Percentiles rank a stretch among this genome's conserved stretches.
Evolutionary conservation across 2,329 filamentous ascomycete species (phyloP).

Genomic region (Daldinia eschscholtzii): DNA sequence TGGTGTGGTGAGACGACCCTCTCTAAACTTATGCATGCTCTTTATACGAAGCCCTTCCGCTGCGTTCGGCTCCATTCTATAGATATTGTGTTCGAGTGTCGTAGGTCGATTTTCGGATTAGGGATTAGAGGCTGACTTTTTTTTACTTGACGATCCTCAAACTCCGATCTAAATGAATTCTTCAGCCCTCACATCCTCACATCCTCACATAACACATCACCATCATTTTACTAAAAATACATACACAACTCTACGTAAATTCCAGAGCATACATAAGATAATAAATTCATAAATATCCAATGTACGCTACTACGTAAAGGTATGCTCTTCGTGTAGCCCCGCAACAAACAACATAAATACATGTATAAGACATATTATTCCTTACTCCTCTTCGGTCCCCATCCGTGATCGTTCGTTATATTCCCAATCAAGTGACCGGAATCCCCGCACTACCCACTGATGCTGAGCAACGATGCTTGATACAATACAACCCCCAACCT

Average conservation of each 20-base stretch:
- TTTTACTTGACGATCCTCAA: constrained; percentile 5
- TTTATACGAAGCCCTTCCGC: constrained; percentile 22
- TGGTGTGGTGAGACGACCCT: constrained; percentile 33
- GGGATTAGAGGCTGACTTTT: constrained; percentile 1
- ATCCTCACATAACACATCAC: neutral
- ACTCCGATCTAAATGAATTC: neutral
- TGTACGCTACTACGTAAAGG: constrained; percentile 20
- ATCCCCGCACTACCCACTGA: constrained; percentile 25
- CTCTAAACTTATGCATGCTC: constrained; percentile 25
- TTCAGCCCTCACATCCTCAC: neutral
- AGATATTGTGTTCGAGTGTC: constrained; percentile 3
- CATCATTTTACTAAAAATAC: constrained; percentile 2
- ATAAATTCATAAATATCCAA: neutral
- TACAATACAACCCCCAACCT: constrained; percentile 25
- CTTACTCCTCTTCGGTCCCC: constrained; percentile 3
- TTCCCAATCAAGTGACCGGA: constrained; percentile 21
- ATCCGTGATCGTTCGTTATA: constrained; percentile 15
- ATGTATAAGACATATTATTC: constrained; percentile 28
- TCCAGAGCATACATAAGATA: neutral
- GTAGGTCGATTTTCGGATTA: neutral
- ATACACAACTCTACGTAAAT: neutral
- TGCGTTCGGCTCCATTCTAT: constrained; percentile 17
- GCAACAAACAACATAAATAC: constrained; percentile 30
- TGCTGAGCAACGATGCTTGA: constrained; percentile 29
- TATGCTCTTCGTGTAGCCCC: constrained; percentile 31